Base-by-base conservation (phyloP, 2,329 filamentous ascomycete genomes). In the Stachybotrys echinatus region DNA sequence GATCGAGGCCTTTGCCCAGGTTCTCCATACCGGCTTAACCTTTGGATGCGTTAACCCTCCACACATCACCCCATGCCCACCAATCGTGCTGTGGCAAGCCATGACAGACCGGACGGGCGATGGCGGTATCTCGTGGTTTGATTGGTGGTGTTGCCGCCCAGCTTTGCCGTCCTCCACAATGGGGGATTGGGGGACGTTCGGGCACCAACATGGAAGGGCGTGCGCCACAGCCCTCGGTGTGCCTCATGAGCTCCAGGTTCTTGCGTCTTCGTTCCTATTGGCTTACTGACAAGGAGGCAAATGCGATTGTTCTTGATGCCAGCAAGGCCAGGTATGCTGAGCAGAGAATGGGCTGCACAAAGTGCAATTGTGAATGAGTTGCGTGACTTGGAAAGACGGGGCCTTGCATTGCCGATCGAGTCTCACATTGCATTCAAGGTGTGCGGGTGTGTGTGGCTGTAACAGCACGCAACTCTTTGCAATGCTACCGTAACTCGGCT, bases 111-210 rank as follows among this genome's bases (percentile, higher is more conserved):
- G 19, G 27, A 34, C 27, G 27, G 27, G 37, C 42, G 47, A 52
- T 53, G 56, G 52, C 50, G 47, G 45, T 51, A 47, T 48, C 42
- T 45, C 27, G 47, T 47, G 46, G 21, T 52, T 48, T 67, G 61
- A 68, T 68, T 69, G 66, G 66, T 43, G 54, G 45, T 56, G 56
- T 66, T 66, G 65, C 62, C 66, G 66, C 66, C 65, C 56, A 54
- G 52, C 54, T 59, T 52, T 50, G 55, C 52, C 54, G 49, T 55
- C 58, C 56, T 57, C 53, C 56, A 55, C 54, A 54, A n/a, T n/a
- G n/a, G n/a, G n/a, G n/a, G n/a, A n/a, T 52, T 58, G 59, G 59
- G 52, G 49, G 50, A 40, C 47, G 52, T 48, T 48, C 52, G 51
- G 47, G 58, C 53, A 57, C 58, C 58, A 54, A 62, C 52, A 51